phyloP scores from a whole-genome alignment of 108 stramenopile species.

The Pseudonitzschia delicatissima region DNA sequence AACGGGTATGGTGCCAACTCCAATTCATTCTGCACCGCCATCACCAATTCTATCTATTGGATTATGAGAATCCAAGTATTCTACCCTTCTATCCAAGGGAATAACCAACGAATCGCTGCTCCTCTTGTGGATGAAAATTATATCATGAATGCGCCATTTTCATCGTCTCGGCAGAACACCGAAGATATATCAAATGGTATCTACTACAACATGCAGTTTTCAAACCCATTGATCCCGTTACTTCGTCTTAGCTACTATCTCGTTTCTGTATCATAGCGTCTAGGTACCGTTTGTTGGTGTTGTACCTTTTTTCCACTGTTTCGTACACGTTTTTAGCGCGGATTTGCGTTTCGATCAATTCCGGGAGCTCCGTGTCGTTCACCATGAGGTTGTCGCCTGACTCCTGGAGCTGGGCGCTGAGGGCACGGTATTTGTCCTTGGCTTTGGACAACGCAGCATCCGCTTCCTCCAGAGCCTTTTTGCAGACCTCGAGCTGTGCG shows the following conservation, averaged over 20 bases:
- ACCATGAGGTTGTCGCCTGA: slow-evolving; percentile 45
- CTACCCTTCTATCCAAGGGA: no score
- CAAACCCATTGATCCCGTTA: no score
- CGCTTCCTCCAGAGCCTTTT: slow-evolving; percentile 24
- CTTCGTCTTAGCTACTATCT: not conserved
- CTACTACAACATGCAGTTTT: no score
- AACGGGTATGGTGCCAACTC: no score
- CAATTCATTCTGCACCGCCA: no score
- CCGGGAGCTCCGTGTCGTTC: slow-evolving; percentile 69
- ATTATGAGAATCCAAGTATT: no score
- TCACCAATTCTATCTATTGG: no score
- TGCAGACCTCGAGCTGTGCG: slow-evolving; percentile 13
- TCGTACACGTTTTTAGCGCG: slow-evolving; percentile 46
- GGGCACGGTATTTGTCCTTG: slow-evolving; percentile 42
- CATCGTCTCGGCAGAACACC: no score
- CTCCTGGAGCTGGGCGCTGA: slow-evolving; percentile 11
- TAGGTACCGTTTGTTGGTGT: slow-evolving; percentile 58
- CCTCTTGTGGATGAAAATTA: no score
- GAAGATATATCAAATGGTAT: no score
- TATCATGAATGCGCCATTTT: no score
- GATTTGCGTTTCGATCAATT: slow-evolving; percentile 47
- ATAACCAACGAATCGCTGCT: no score
- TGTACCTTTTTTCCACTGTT: slow-evolving; percentile 41
- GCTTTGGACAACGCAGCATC: slow-evolving; percentile 36
- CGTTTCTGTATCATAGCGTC: slow-evolving; percentile 24